Conservation (phyloP, 208 protist species). For the Naegleria gruberi region DNA sequence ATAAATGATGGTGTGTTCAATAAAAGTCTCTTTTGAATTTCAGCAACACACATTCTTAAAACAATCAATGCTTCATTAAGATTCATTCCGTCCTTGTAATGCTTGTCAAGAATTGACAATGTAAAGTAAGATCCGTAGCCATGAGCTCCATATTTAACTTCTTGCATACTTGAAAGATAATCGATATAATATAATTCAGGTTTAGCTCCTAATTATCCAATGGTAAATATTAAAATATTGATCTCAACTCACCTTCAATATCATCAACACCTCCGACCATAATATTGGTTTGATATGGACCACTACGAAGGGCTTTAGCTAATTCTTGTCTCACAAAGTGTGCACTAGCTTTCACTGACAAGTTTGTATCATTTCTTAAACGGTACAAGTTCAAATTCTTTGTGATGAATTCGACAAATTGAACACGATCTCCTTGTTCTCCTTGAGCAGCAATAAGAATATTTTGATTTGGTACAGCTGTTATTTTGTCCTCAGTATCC, state of each 20-base stretch:
- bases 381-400: conserved; percentile 71
- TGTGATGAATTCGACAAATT: conserved; percentile 86
- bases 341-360: conserved; percentile 64
- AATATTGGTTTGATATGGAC: conserved; percentile 72
- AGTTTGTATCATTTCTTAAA: conserved; percentile 63
- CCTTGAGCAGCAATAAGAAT: conserved; percentile 75
- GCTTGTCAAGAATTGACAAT: conserved; percentile 69
- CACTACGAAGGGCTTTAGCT: conserved; percentile 65
- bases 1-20: conserved; percentile 75
- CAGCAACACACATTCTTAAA: conserved; percentile 81
- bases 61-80: conserved; percentile 74
- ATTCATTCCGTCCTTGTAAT: conserved; percentile 75
- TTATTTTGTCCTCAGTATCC: conserved; percentile 80
- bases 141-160: conserved; percentile 78
- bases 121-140: conserved; percentile 83
- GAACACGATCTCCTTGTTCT: conserved; percentile 72
- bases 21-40: conserved; percentile 74
- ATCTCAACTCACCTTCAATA: background rate
- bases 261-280: conserved; percentile 80
- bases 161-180: conserved; percentile 78
- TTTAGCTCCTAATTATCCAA: conserved; percentile 36
- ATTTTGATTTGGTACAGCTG: conserved; percentile 59
- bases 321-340: conserved; percentile 74
- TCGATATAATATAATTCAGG: conserved; percentile 84
- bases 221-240: background rate